These are phyloP conservation scores for Metarhizium sp. DNA, from an alignment of 2,329 filamentous ascomycete species.

Conservation along the genomic window DNA sequence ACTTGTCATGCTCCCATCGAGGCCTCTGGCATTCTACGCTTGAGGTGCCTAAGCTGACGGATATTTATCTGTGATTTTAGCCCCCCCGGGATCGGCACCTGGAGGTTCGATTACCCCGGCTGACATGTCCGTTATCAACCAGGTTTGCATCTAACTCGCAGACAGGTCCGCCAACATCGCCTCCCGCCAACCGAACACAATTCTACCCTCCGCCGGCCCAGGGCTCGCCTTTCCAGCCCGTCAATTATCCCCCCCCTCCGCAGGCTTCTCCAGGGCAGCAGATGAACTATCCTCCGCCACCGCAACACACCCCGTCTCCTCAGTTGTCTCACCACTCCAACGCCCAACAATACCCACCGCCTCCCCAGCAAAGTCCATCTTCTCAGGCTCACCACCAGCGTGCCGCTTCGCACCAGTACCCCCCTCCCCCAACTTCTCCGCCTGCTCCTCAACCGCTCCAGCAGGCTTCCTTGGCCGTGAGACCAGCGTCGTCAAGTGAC, in stretches of 20 bases:
- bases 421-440: not conserved
- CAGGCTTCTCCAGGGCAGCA: conserved; percentile 8
- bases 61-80: not conserved
- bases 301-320: conserved; percentile 22
- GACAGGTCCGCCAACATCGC: conserved; percentile 34
- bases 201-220: conserved; percentile 29
- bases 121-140: not conserved
- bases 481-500: conserved; percentile 14
- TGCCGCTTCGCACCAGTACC: conserved; percentile 13
- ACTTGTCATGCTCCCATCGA: not conserved
- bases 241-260: conserved; percentile 18
- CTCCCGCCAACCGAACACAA: conserved; percentile 34
- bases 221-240: conserved; percentile 8
- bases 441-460: conserved; percentile 1
- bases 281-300: conserved; percentile 21
- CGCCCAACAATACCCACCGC: conserved; percentile 17
- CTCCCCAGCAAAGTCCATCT: conserved; percentile 14
- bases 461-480: conserved; percentile 13
- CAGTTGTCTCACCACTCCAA: conserved; percentile 16
- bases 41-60: not conserved
- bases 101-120: conserved; percentile 15
- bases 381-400: conserved; percentile 2
- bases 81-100: conserved; percentile 8
- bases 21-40: not conserved
- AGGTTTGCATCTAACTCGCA: not conserved